Percentiles rank a stretch among this genome's conserved stretches.
phyloP scores from a whole-genome alignment of 2,329 filamentous ascomycete species.

The Botrytis squamosa region DNA sequence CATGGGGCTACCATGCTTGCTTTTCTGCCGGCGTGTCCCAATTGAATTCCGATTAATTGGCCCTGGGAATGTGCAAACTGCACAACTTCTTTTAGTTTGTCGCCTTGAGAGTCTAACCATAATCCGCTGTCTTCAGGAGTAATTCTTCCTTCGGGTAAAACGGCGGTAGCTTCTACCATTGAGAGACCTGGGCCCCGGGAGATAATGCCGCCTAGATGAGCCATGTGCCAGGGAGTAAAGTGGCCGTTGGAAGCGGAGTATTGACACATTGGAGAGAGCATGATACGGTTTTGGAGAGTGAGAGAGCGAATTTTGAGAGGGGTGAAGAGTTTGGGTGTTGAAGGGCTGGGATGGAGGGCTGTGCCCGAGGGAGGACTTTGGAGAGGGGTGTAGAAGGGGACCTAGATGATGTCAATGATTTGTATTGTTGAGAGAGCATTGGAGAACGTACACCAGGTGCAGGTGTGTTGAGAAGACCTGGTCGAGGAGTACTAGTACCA shows the following conservation, averaged over 20 bases:
- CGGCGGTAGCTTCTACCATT: constrained; percentile 76
- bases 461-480: constrained; percentile 31
- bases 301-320: constrained; percentile 45
- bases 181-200: constrained; percentile 71
- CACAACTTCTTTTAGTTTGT: constrained; percentile 60
- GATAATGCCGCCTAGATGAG: constrained; percentile 78
- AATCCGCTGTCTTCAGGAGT: constrained; percentile 76
- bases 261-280: constrained; percentile 64
- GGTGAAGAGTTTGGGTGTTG: constrained; percentile 51
- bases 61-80: constrained; percentile 80
- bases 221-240: constrained; percentile 76
- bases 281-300: constrained; percentile 67
- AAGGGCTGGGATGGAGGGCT: constrained; percentile 46
- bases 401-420: constrained; percentile 22
- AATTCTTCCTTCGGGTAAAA: constrained; percentile 76
- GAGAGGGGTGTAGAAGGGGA: constrained; percentile 48
- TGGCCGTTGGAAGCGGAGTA: constrained; percentile 69
- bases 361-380: constrained; percentile 48
- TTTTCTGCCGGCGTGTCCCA: constrained; percentile 77
- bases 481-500: constrained; percentile 7
- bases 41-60: constrained; percentile 75
- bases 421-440: neutral
- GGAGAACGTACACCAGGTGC: constrained; percentile 31
- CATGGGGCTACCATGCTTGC: constrained; percentile 62
- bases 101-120: constrained; percentile 82